These are phyloP conservation scores for Tolypocladium amazonense DNA, from an alignment of 2,329 filamentous ascomycete species.

Conservation along the genomic window DNA sequence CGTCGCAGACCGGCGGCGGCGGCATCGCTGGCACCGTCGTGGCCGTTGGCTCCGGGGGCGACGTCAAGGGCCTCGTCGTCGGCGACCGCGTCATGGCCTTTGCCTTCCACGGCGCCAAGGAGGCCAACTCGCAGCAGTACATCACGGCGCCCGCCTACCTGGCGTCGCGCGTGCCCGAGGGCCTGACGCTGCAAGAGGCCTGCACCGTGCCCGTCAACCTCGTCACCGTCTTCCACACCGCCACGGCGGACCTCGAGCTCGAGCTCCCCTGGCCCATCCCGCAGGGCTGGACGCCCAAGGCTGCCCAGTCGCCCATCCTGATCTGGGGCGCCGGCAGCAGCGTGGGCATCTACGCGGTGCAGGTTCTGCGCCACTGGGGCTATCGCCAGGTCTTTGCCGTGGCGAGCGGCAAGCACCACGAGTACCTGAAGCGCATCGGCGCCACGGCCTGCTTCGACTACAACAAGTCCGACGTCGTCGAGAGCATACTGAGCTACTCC, in stretches of 20 bases:
- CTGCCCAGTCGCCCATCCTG: constrained; percentile 28
- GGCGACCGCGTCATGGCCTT: constrained; percentile 49
- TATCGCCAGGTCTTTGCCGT: constrained; percentile 39
- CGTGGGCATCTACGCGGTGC: constrained; percentile 38
- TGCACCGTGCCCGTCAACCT: constrained; percentile 46
- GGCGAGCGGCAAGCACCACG: constrained; percentile 34
- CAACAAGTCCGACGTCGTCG: constrained; percentile 20
- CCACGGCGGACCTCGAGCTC: constrained; percentile 37
- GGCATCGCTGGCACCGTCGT: constrained; percentile 42
- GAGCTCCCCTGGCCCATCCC: constrained; percentile 47
- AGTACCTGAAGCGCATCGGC: constrained; percentile 29
- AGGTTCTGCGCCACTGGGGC: constrained; percentile 41
- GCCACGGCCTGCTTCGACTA: constrained; percentile 39
- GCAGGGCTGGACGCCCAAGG: constrained; percentile 22
- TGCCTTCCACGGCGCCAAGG: constrained; percentile 30
- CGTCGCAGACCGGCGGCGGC: constrained; percentile 39
- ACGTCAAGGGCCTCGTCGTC: constrained; percentile 30
- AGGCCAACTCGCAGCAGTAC: constrained; percentile 46
- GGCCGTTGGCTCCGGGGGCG: constrained; percentile 29
- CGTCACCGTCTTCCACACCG: constrained; percentile 47
- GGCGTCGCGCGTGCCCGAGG: constrained; percentile 32
- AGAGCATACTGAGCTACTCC: constrained; percentile 19
- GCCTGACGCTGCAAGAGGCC: constrained; percentile 31
- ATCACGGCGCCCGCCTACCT: constrained; percentile 39
- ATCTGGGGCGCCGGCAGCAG: constrained; percentile 43